Base-by-base conservation (phyloP, 2,329 filamentous ascomycete species). In the Calonectria montana region DNA sequence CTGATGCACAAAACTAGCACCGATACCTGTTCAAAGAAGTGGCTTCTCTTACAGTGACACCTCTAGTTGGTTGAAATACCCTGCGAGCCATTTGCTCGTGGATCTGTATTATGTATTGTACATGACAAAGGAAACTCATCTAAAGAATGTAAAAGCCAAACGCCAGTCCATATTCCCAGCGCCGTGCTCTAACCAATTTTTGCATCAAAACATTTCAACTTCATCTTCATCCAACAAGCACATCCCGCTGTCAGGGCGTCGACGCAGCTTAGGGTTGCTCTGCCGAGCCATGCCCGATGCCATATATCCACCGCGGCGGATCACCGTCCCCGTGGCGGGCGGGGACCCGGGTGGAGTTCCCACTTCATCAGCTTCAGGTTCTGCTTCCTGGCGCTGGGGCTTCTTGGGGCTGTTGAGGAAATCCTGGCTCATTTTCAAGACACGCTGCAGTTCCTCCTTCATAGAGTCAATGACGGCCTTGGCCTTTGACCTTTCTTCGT, bases 171-270 rank as follows among this genome's bases (percentile, higher is more conserved):
- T 57, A 43, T 65, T 29, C 45, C 45, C 23, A 39, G 61, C 48
- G 66, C 15, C 31, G 61, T 29, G 27, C 53, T 3, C 25, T 69
- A 21, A 23, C 16, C 63, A n/a, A 45, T 16, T n/a, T 16, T 48
- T 9, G 23, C 37, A 21, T 70, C 18, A 73, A 71, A 76, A 82
- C 45, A 81, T 76, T 37, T 83, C 82, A 21, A 83, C 80, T 66
- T 87, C 86, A 41, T 90, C 88, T 76, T 91, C 89, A 31, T 89
- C 88, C 78, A 90, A 74, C 27, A 91, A 82, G 0, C 88, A 88
- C 62, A 91, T 76, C 0, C 89, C 90, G 66, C 88, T 90, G 78
- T 91, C 89, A 73, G 87, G 85, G 69, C 85, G 83, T 70, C 88
- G 85, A 70, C 83, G 73, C 21, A 68, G 83, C 82, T 86, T 89